phyloP scores from a whole-genome alignment of 2,329 filamentous ascomycete species.

The Penicillium hesseltinei region DNA sequence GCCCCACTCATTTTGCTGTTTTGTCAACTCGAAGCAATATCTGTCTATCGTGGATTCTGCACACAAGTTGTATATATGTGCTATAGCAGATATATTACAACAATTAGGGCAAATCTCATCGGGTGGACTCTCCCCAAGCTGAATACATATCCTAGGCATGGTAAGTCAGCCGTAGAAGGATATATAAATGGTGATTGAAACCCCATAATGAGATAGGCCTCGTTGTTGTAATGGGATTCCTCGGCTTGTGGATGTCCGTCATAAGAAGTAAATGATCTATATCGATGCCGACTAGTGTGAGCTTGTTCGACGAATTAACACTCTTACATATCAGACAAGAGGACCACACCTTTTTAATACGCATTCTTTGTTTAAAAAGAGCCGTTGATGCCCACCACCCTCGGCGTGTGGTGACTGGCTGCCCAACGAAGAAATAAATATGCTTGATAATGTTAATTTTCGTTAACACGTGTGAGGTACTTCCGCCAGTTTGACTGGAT shows the following conservation, averaged over 20 bases:
- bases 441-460: neutral
- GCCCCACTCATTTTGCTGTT: neutral
- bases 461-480: neutral
- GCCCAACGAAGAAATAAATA: neutral
- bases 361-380: too few species aligned
- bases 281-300: neutral
- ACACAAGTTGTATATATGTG: neutral
- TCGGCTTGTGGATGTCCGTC: neutral
- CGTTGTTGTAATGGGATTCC: neutral
- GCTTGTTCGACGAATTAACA: neutral
- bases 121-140: neutral
- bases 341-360: neutral
- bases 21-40: neutral
- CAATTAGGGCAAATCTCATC: neutral
- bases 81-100: neutral
- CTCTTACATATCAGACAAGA: too few species aligned
- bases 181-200: neutral
- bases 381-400: neutral
- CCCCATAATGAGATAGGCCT: neutral
- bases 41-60: neutral
- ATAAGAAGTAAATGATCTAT: neutral
- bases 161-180: neutral
- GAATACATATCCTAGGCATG: neutral
- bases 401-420: neutral
- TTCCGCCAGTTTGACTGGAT: constrained; percentile 22